Conservation (phyloP, 371 early-diverging fungal species). For the Mucor ambiguus region DNA sequence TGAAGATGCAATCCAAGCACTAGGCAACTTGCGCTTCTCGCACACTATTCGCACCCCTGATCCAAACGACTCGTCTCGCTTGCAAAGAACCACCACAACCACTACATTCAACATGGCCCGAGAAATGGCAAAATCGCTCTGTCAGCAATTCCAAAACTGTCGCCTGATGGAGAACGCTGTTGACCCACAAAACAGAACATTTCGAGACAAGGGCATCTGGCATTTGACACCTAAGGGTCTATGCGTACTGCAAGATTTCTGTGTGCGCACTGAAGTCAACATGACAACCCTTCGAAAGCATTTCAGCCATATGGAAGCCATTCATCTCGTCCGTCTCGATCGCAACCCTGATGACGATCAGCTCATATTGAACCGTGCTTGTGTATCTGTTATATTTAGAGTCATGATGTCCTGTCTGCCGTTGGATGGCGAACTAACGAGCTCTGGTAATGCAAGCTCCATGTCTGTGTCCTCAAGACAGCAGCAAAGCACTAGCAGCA, state of each 20-base stretch:
- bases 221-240: conserved; percentile 64
- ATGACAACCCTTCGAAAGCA: conserved; percentile 32
- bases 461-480: conserved; percentile 16
- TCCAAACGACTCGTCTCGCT: conserved; percentile 58
- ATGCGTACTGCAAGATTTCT: conserved; percentile 58
- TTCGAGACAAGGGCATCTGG: conserved; percentile 58
- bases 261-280: conserved; percentile 46
- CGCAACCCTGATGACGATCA: conserved; percentile 50
- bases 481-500: conserved; percentile 10
- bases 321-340: conserved; percentile 44
- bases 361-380: conserved; percentile 33
- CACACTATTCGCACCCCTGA: conserved; percentile 58
- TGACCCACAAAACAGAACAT: conserved; percentile 53
- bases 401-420: conserved; percentile 50
- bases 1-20: conserved; percentile 59
- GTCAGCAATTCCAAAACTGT: conserved; percentile 65
- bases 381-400: conserved; percentile 35
- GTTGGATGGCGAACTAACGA: conserved; percentile 37
- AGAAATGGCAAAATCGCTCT: conserved; percentile 68
- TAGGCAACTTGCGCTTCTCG: conserved; percentile 57
- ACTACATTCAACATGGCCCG: conserved; percentile 67
- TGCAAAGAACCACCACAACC: conserved; percentile 57
- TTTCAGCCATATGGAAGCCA: conserved; percentile 44
- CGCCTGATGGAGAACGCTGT: conserved; percentile 57
- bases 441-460: conserved; percentile 24